Conservation (phyloP, 2,329 filamentous ascomycete genomes). For the Beauveria medogensis region DNA sequence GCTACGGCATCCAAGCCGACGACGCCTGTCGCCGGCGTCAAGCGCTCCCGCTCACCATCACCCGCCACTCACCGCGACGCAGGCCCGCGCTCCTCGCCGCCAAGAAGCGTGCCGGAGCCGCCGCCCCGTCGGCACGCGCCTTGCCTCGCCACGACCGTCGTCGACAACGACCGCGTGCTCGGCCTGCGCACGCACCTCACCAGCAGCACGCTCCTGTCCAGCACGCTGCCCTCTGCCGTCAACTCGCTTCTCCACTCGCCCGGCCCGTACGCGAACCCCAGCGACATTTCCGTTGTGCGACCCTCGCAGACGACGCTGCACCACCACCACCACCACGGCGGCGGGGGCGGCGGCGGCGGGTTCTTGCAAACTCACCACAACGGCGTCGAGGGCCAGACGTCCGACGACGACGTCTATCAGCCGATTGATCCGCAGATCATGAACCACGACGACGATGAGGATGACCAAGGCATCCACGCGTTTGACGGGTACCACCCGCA, state of each 20-base stretch:
- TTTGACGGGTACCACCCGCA: slow-evolving; percentile 36
- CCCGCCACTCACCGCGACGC: background rate
- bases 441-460: slow-evolving; percentile 28
- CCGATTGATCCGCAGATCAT: slow-evolving; percentile 56
- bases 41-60: background rate
- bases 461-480: slow-evolving; percentile 17
- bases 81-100: background rate
- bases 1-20: slow-evolving; percentile 23
- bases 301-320: slow-evolving; percentile 30
- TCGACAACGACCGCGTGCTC: slow-evolving; percentile 12
- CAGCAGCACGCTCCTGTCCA: slow-evolving; percentile 1
- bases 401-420: slow-evolving; percentile 33
- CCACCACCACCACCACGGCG: slow-evolving; percentile 13
- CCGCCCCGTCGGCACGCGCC: background rate
- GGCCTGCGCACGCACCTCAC: slow-evolving; percentile 13
- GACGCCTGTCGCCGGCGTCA: slow-evolving; percentile 16
- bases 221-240: slow-evolving; percentile 4
- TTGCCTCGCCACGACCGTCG: background rate
- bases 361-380: slow-evolving; percentile 19
- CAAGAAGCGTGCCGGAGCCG: background rate
- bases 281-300: slow-evolving; percentile 36
- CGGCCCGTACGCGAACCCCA: slow-evolving; percentile 39
- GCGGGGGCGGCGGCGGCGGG: slow-evolving; percentile 16
- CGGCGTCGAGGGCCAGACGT: slow-evolving; percentile 22
- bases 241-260: slow-evolving; percentile 13